Evolutionary conservation across 2,329 filamentous ascomycete genomes (phyloP), one percentile per base, ranked within the genome.

Genomic region (Hyphodiscus sp.): DNA sequence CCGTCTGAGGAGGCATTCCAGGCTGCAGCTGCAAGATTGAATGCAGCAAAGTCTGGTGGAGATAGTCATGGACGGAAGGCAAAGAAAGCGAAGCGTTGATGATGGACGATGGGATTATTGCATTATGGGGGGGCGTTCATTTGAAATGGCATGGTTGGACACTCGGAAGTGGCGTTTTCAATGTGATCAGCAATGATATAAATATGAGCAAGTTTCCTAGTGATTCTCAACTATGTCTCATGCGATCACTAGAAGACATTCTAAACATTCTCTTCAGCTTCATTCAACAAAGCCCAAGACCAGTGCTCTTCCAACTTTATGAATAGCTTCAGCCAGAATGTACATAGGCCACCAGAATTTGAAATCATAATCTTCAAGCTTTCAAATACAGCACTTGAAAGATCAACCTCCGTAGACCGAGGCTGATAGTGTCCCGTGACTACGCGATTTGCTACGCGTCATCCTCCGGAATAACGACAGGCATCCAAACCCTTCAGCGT

Each of bases 1-100:
- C 78, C 80, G 1, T 78, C 78, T 0, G 82, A 85, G 58, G 80
- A 82, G 61, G 80, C 77, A 0, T 84, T 85, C 53, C 76, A 82
- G 55, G 77, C 76, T 6, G 77, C 80, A 5, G 79, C 79, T 1
- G 73, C 76, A 11, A 76, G 71, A 58, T 67, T 82, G 54, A 67
- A 63, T 52, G 60, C 44, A 42, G 49, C 41, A 7, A 59, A 57
- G 20, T 53, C 43, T 20, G 43, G 19, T 47, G 52, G 52, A 10
- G 43, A 45, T 6, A 44, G 45, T 20, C 56, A 47, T n/a, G 50
- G 54, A 33, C 52, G 55, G 20, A 64, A 63, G 50, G 54, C 61
- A 5, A 65, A 63, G 56, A 53, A 61, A 18, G 45, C 54, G 13
- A 66, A 61, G 52, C 65, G 53, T 53, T 61, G 41, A 50, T 19